Evolutionary conservation across 345 rosid species (phyloP), one percentile per base, ranked within the genome.

Genomic region (Conringia planisiliqua): DNA sequence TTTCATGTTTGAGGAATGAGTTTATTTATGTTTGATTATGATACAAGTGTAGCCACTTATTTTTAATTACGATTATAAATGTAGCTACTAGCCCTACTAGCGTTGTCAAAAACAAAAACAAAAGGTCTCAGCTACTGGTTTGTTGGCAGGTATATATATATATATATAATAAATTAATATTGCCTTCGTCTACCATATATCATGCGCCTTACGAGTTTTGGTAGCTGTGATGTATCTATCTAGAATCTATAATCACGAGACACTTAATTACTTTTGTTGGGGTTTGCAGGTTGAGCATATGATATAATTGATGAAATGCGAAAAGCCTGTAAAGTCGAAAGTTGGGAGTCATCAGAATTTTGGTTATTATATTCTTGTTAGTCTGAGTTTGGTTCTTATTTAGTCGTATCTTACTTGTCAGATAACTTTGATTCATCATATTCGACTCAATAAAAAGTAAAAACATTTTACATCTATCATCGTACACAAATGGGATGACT

Each of bases 171-270:
- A 72, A 51, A 32, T 57, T 30, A 4, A 29, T 32, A 13, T 44
- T 22, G 24, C 57, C 7, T 43, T 43, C 56, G n/a, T 43, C 56
- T 27, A 54, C 39, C n/a, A 47, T 14, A 3, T 17, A 57, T 29
- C 40, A 66, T 51, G 24, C 33, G 9, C n/a, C 33, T 58, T 51
- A 13, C 33, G 10, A 51, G 22, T 50, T 12, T 20, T 24, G 20
- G 9, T 66, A 20, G 54, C 62, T 30, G 44, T 70, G 35, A 33
- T 48, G 13, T 33, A 68, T 68, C 11, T 26, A 52, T 68, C 36
- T 52, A 38, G 62, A 52, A 39, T 52, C 26, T n/a, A 39, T 16
- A 26, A 59, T 33, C 71, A 44, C 66, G 58, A 65, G 77, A 43
- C 8, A 5, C 10, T 55, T 43, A 5, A 32, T 22, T 40, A 5